phyloP scores from a whole-genome alignment of 306 rosid species.

The Fragaria ananassa region DNA sequence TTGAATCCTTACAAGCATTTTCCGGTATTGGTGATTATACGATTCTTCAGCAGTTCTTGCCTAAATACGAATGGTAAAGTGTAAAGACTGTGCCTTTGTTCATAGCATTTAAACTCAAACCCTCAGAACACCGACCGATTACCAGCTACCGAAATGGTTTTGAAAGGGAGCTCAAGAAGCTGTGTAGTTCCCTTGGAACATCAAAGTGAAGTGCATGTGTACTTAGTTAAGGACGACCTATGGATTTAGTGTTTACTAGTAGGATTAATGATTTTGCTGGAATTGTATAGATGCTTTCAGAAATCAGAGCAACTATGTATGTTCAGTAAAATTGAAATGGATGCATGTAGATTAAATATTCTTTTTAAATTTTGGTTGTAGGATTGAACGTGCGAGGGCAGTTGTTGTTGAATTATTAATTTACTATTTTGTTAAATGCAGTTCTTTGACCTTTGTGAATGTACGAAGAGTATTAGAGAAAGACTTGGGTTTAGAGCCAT shows the following conservation, averaged over 20 bases:
- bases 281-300: neutral
- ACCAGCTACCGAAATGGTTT: neutral
- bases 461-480: slow-evolving; percentile 93
- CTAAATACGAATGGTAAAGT: neutral
- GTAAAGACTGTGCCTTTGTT: neutral
- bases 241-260: neutral
- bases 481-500: slow-evolving; percentile 62
- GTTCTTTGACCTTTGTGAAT: slow-evolving; percentile 86
- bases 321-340: neutral
- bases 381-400: neutral
- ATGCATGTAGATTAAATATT: neutral
- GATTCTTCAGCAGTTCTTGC: neutral
- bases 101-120: neutral
- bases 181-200: neutral
- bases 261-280: neutral
- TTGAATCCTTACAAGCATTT: neutral
- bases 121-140: neutral
- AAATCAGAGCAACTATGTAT: neutral
- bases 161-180: neutral
- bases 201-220: neutral
- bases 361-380: neutral
- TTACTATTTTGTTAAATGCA: slow-evolving; percentile 36
- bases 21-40: neutral
- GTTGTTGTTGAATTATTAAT: slow-evolving; percentile 12
- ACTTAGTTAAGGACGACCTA: neutral